Percentiles rank a stretch among this genome's conserved stretches.
Evolutionary conservation across 192 early-diverging fungal genomes (phyloP).

Genomic region (Allomyces macrogynus): DNA sequence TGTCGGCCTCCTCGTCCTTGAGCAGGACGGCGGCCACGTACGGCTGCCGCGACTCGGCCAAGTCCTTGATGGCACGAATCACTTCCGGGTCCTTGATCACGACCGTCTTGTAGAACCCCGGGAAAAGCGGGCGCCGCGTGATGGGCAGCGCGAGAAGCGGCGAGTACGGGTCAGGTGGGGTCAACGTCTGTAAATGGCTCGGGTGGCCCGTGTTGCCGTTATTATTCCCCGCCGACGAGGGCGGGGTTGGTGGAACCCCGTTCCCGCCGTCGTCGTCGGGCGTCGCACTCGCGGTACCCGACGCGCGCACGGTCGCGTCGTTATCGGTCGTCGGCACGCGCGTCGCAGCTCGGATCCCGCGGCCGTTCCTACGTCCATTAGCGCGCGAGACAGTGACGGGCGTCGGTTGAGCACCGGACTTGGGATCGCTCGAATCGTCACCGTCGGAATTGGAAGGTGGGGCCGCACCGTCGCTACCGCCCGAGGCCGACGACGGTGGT

Average conservation of each 20-base stretch:
- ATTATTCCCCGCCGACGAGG: not conserved
- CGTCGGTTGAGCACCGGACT: no score
- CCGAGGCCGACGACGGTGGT: no score
- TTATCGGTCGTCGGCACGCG: not conserved
- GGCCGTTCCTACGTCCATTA: no score
- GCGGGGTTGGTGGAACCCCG: not conserved
- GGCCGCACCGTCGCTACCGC: no score
- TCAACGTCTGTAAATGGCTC: constrained; percentile 34
- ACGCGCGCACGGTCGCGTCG: not conserved
- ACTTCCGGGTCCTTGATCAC: constrained; percentile 88
- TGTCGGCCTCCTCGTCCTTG: constrained; percentile 71
- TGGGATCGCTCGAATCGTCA: no score
- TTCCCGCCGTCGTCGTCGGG: not conserved
- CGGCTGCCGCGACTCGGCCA: constrained; percentile 82
- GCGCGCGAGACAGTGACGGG: no score
- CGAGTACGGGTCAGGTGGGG: constrained; percentile 79
- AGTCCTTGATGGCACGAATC: constrained; percentile 72
- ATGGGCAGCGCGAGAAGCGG: constrained; percentile 87
- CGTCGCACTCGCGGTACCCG: not conserved
- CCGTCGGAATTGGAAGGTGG: no score
- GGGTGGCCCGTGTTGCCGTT: not conserved
- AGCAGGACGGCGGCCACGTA: constrained; percentile 89
- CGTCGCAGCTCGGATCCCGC: no score
- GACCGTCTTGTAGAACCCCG: constrained; percentile 95
- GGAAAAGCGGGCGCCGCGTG: constrained; percentile 78